phyloP scores from a whole-genome alignment of 306 rosid species.

The Citrullus amarus region DNA sequence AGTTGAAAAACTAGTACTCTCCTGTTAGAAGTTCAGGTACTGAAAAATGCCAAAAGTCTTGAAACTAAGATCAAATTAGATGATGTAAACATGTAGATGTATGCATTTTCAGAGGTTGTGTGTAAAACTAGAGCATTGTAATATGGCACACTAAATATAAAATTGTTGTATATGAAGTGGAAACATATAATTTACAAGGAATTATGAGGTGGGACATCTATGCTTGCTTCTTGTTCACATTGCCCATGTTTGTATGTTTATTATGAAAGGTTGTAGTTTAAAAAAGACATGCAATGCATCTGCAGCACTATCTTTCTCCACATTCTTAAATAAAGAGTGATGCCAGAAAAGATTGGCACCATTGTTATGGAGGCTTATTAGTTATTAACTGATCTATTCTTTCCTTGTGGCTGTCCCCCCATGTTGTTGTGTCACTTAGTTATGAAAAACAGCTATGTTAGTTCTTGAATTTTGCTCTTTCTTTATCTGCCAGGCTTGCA shows the following conservation, averaged over 20 bases:
- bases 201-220: not conserved
- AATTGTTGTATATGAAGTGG: not conserved
- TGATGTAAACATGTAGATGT: not conserved
- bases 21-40: not conserved
- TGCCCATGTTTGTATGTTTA: not conserved
- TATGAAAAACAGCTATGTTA: not conserved
- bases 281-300: not conserved
- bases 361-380: not conserved
- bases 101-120: not conserved
- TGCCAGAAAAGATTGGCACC: not conserved
- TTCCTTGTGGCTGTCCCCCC: not conserved
- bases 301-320: not conserved
- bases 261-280: not conserved
- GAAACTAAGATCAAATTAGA: not conserved
- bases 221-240: not conserved
- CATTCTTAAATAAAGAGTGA: not conserved
- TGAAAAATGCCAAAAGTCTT: not conserved
- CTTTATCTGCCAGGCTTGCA: slow-evolving; percentile 1
- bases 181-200: not conserved
- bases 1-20: not conserved
- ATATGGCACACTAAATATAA: not conserved
- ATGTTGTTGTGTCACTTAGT: not conserved
- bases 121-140: not conserved
- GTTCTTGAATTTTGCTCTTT: not conserved
- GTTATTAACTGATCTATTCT: not conserved